Evolutionary conservation across 2,329 filamentous ascomycete species (phyloP).

Genomic region (Madurella mycetomatis): DNA sequence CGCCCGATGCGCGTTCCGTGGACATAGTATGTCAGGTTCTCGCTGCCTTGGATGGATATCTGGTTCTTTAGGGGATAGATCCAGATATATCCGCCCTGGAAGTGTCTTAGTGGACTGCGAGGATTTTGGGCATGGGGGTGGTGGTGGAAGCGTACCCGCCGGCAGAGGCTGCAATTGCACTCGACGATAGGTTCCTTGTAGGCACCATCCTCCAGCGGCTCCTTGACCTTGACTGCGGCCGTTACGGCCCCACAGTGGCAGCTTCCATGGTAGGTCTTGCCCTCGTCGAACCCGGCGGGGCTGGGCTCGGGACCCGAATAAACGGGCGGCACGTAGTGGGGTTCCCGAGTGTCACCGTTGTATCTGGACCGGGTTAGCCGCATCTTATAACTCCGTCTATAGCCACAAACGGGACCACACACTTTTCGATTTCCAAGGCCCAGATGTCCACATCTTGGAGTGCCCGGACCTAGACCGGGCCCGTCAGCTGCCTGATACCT

Average conservation of each 20-base stretch:
- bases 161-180: slow-evolving; percentile 51
- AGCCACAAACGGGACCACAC: slow-evolving; percentile 18
- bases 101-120: background rate
- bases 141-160: slow-evolving; percentile 31
- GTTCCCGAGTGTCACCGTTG: slow-evolving; percentile 34
- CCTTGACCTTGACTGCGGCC: slow-evolving; percentile 37
- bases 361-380: slow-evolving; percentile 27
- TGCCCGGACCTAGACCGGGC: slow-evolving; percentile 33
- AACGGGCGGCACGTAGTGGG: slow-evolving; percentile 32
- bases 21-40: slow-evolving; percentile 37
- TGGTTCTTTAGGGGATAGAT: slow-evolving; percentile 39
- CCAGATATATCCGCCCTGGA: slow-evolving; percentile 42
- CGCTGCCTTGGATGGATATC: slow-evolving; percentile 38
- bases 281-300: slow-evolving; percentile 33
- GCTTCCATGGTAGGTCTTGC: slow-evolving; percentile 43
- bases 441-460: slow-evolving; percentile 44
- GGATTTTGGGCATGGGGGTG: background rate
- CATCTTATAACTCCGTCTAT: background rate
- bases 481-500: background rate
- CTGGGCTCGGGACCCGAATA: slow-evolving; percentile 41
- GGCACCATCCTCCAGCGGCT: slow-evolving; percentile 36
- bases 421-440: slow-evolving; percentile 36
- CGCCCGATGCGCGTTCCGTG: slow-evolving; percentile 31
- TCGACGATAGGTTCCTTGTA: slow-evolving; percentile 32
- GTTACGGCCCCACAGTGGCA: slow-evolving; percentile 51